These are phyloP conservation scores for Prunus yedoensis DNA, from an alignment of 331 rosid species.

Conservation along the genomic window DNA sequence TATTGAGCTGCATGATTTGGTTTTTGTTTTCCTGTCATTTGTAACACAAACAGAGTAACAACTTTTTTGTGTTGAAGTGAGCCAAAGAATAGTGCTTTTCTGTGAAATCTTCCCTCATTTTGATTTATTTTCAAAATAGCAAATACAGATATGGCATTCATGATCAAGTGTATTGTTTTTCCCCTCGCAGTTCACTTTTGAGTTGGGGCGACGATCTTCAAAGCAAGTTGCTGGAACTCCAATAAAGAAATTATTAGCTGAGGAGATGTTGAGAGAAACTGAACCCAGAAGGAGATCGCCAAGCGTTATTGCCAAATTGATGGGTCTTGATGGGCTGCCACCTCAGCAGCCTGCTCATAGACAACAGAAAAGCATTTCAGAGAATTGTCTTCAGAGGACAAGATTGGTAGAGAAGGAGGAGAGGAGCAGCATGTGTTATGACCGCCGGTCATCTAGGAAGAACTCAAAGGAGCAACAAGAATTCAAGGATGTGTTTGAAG, in stretches of 20 bases:
- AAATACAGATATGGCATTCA: slow-evolving; percentile 3
- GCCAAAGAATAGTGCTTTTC: neutral
- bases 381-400: slow-evolving; percentile 24
- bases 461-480: slow-evolving; percentile 71
- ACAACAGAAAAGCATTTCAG: slow-evolving; percentile 48
- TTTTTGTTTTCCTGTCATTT: neutral
- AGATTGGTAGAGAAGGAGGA: slow-evolving; percentile 45
- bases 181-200: slow-evolving; percentile 51
- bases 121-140: neutral
- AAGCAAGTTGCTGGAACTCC: slow-evolving; percentile 64
- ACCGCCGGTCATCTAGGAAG: slow-evolving; percentile 49
- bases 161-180: slow-evolving; percentile 11
- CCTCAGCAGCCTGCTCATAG: slow-evolving; percentile 53
- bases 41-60: neutral
- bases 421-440: slow-evolving; percentile 33
- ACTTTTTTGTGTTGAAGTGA: neutral
- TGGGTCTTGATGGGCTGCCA: slow-evolving; percentile 98
- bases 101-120: neutral
- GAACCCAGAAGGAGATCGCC: slow-evolving; percentile 73
- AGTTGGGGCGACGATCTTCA: slow-evolving; percentile 64
- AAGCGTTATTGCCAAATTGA: slow-evolving; percentile 76
- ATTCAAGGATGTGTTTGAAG: slow-evolving; percentile 96
- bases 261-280: slow-evolving; percentile 65
- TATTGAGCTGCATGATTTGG: neutral
- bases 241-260: slow-evolving; percentile 76